Evolutionary conservation across 1,284 basidiomycete genomes (phyloP), one percentile per base, ranked within the genome.

Genomic region (Fomitopsis pinicola): DNA sequence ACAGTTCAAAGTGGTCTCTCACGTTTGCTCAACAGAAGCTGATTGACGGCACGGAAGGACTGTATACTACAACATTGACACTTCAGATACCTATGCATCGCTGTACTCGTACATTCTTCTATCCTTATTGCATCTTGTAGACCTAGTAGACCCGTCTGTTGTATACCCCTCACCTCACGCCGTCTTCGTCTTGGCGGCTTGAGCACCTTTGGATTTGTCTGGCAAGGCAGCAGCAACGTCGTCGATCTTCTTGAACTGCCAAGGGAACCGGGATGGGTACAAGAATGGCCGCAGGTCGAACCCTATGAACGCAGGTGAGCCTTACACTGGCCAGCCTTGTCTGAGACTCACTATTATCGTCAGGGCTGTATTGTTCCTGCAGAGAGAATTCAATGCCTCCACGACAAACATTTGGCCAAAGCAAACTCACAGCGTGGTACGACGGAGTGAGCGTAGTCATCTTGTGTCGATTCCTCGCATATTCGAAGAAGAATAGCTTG

Each of bases 381-480:
- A 1, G 40, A 62, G 26, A 40, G 9, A 68, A 54, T 28, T 30
- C 35, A 60, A 22, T 17, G 56, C 12, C 5, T 10, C 1, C 14
- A 36, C 44, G 36, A 8, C 26, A 36, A n/a, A 40, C 1, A 5
- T 6, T 1, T 2, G 59, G 22, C 53, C 46, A 57, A 12, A 46
- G 5, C 30, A 5, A 17, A 77, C 89, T 69, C 66, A 89, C 95
- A 66, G 97, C 96, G 75, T 99, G 97, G 68, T 99, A 98, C 3
- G 93, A 86, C 1, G 97, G 97, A 1, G 97, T 99, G 64, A 99
- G 73, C 0, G 96, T 99, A 9, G 97, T 99, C 97, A 99, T 99
- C 85, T 99, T 99, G 77, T 99, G 97, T 58, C 97, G 79, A 75
- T 99, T 99, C 62, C 96, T 83, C 0, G 97, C 97, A 69, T 99